Conservation (phyloP, 73 alveolate genomes). For the Blepharisma japonicum region DNA sequence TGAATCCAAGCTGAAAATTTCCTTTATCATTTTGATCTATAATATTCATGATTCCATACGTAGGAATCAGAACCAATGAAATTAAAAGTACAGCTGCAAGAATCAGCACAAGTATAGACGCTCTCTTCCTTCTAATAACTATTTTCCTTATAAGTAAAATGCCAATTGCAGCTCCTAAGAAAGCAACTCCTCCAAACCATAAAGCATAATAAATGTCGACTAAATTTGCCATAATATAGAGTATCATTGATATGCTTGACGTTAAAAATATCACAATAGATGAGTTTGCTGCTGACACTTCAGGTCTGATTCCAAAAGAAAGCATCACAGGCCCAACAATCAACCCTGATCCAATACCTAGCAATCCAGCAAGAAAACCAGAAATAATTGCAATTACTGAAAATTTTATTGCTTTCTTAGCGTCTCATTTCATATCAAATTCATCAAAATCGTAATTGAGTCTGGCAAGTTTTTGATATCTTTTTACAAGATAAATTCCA, state of each 20-base stretch:
- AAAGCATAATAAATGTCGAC: neutral
- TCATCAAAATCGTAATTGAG: slow-evolving; percentile 1
- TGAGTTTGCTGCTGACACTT: neutral
- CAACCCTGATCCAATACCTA: neutral
- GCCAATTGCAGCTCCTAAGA: neutral
- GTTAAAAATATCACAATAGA: neutral
- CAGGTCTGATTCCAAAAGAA: slow-evolving; percentile 22
- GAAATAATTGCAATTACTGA: neutral
- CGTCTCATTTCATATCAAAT: neutral
- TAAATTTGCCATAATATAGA: neutral
- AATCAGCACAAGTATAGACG: neutral
- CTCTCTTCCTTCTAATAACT: neutral
- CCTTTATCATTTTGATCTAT: slow-evolving; percentile 1
- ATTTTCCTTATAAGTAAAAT: neutral
- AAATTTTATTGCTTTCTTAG: neutral
- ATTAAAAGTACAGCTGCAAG: neutral
- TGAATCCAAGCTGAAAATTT: slow-evolving; percentile 27
- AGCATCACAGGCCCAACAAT: slow-evolving; percentile 16
- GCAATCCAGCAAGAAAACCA: slow-evolving; percentile 13
- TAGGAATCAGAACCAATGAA: slow-evolving; percentile 4
- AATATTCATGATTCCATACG: slow-evolving; percentile 10
- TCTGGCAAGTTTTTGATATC: neutral
- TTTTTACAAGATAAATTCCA: neutral
- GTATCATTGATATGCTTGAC: slow-evolving; percentile 1
- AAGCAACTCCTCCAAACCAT: neutral